Conservation (phyloP, 164 flowering plant species). For the Tetracentron sinense region DNA sequence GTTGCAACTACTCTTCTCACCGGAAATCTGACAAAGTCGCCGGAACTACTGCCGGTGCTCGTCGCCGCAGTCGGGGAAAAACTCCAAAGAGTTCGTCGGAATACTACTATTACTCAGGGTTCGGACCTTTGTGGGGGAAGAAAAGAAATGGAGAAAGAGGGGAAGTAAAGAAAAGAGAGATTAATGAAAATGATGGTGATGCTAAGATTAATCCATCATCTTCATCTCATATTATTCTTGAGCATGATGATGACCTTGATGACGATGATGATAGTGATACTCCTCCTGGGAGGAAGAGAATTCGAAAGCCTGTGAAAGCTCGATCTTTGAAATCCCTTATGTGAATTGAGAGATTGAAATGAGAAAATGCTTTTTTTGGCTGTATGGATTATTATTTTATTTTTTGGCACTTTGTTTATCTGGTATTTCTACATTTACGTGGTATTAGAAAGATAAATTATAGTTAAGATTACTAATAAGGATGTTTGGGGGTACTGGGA, state of each 20-base stretch:
- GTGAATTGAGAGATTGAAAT: slow-evolving; percentile 22
- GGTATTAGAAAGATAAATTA: too few relatives aligned
- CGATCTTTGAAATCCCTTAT: slow-evolving; percentile 59
- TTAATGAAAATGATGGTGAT: not conserved
- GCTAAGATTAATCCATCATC: too few relatives aligned
- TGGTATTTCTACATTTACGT: too few relatives aligned
- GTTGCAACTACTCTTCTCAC: not conserved
- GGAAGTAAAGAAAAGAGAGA: not conserved
- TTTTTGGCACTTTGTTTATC: not conserved
- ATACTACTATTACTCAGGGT: slow-evolving; percentile 69
- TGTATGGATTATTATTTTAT: not conserved
- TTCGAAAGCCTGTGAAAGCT: slow-evolving; percentile 55
- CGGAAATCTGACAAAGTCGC: slow-evolving; percentile 14
- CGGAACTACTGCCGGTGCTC: slow-evolving; percentile 12
- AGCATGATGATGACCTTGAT: slow-evolving; percentile 21
- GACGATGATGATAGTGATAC: slow-evolving; percentile 22
- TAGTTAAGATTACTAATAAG: too few relatives aligned
- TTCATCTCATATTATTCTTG: too few relatives aligned
- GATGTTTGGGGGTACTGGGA: too few relatives aligned
- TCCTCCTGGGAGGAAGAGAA: slow-evolving; percentile 34
- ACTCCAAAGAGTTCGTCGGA: slow-evolving; percentile 32
- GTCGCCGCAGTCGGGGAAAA: not conserved
- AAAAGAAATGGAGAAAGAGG: slow-evolving; percentile 30
- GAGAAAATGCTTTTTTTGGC: not conserved
- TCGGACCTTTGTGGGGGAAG: slow-evolving; percentile 70